Evolutionary conservation across 768 basidiomycete species (phyloP), one percentile per base, ranked within the genome.

Genomic region (Cubamyces sp.): DNA sequence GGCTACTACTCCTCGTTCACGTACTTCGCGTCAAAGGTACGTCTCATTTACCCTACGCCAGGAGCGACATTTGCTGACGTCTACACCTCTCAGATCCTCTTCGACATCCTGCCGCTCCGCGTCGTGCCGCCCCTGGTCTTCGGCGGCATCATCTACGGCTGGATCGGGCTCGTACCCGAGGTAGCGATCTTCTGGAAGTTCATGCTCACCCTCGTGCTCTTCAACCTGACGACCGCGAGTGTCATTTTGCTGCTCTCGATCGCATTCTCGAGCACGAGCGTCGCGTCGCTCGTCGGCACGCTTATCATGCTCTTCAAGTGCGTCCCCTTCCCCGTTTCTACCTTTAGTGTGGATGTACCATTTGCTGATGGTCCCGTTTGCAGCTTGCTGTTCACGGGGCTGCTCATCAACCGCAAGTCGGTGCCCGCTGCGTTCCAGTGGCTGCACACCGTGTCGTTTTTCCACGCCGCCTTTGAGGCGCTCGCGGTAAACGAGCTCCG

Each of bases 241-340:
- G 90, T 96, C 42, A 91, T 98, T 21, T 78, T 99, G 5, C 83
- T 94, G 75, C 79, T 99, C 39, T 96, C 94, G 23, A 92, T 98
- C 60, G 87, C 92, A 1, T 91, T 97, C 67, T 85, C 88, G 54
- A 92, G 87, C 73, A 87, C 87, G 37, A 88, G 92, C 56, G 87
- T 99, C 28, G 96, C 96, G 2, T 96, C 92, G 70, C 78, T 98
- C 60, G 85, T 94, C n/a, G 97, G 96, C 30, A 97, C 94, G 3
- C 75, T 98, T 62, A 84, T 97, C 68, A 98, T 99, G 96, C 81
- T 99, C 54, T 98, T 96, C 86, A 99, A 99, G 96, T 98, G 67
- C 71, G 94, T 81, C 0, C 19, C 60, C 21, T 40, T 39, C 28
- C 26, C 56, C 62, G 45, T 18, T 25, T 11, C 5, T 37, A n/a